Base-by-base conservation (phyloP, 305 asterid genomes). In the Fraxinus platypoda region DNA sequence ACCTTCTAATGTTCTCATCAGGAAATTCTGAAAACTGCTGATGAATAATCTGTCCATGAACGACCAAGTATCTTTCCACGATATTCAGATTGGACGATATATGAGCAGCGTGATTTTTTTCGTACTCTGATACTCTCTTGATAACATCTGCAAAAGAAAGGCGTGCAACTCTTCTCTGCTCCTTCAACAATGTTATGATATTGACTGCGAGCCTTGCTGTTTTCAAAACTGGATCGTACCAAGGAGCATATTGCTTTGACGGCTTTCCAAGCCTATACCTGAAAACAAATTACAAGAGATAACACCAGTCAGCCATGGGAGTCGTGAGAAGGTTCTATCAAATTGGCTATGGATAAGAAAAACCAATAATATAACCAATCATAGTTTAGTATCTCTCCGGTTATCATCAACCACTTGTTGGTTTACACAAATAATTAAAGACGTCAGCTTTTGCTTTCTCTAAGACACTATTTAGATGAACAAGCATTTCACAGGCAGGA, bases 241-340 rank as follows among this genome's bases (percentile, higher is more conserved):
- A 94, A 30, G 98, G 93, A 82, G 97, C 94, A 88, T 96, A 94
- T 79, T 94, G 99, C 81, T 94, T 96, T 49, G 97, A 90, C 19
- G 97, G 98, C 85, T 88, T 91, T 66, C 99, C 98, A 79, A 96
- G 98, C 89, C 98, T 92, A 81, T 96, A 96, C 99, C 99, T 96
- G 94, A 80, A 82, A 74, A 83, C 15, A 41, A 77, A 34, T 66
- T 19, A 84, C 82, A 83, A 74, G 80, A 85, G 81, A 43, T 12
- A 37, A 78, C 73, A 30, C 41, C 46, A 78, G 73, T 84, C 38
- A 80, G 13, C 46, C 81, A 80, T 28, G 78, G 71, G 17, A 62
- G 33, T 62, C 9, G 31, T 23, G 31, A 62, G 71, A 62, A 23
- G 71, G 31, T 62, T 62, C 71, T 62, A 62, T 62, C 71, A 62